A percentile compares a stretch with the other conserved stretches of the same genome.
Conservation (phyloP, 1,284 basidiomycete species). For the Lignosus rhinocerotis region DNA sequence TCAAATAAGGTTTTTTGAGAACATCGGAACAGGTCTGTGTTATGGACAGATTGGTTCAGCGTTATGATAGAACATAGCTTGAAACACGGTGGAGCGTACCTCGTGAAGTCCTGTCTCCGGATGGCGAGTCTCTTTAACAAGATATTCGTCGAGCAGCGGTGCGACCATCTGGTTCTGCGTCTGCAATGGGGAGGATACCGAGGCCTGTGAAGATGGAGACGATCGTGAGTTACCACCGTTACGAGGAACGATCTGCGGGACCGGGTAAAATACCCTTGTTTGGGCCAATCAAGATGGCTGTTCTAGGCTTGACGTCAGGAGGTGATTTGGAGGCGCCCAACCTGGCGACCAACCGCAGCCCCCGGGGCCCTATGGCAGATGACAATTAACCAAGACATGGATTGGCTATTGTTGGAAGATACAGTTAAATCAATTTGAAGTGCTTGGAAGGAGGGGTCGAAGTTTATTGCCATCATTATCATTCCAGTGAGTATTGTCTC, state of each 20-base stretch:
- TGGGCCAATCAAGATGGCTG: background rate
- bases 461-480: no score
- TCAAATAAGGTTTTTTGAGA: background rate
- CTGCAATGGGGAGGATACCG: background rate
- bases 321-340: background rate
- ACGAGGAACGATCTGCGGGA: background rate
- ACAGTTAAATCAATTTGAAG: no score
- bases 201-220: background rate
- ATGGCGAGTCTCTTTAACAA: background rate
- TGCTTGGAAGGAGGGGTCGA: no score
- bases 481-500: no score
- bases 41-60: background rate
- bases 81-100: background rate
- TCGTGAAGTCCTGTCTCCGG: background rate
- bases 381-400: background rate
- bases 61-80: background rate
- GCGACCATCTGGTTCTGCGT: background rate
- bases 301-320: background rate
- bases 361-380: background rate
- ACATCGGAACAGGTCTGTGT: background rate
- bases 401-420: no score
- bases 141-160: background rate
- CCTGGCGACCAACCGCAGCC: background rate
- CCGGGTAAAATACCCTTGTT: background rate
- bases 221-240: background rate